Evolutionary conservation across 148 eudicot genomes (phyloP).

Genomic region (Arctostaphylos glauca): DNA sequence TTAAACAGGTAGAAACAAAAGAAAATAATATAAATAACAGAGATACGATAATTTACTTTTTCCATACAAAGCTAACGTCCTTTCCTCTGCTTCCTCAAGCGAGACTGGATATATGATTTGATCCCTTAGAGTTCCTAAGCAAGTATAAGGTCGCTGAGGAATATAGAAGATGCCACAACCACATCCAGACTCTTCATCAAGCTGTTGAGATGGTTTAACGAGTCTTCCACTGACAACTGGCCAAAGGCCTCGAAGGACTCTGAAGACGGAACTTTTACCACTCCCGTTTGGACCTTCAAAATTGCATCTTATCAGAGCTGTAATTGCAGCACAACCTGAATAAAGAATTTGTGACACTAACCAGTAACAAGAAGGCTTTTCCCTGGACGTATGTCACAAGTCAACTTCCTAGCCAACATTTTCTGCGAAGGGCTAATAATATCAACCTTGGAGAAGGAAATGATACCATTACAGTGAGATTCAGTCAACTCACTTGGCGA

Average conservation of each 20-base stretch:
- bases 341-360: constrained; percentile 35
- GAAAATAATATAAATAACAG: background rate
- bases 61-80: constrained; percentile 33
- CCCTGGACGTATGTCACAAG: constrained; percentile 68
- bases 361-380: constrained; percentile 95
- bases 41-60: constrained; percentile 27
- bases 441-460: constrained; percentile 83
- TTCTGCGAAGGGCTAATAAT: constrained; percentile 81
- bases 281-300: constrained; percentile 94
- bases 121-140: constrained; percentile 91
- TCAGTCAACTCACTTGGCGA: constrained; percentile 28
- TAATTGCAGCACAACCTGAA: constrained; percentile 7
- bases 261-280: constrained; percentile 94
- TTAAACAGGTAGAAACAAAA: background rate
- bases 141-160: constrained; percentile 91
- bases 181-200: constrained; percentile 48
- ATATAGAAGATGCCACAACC: constrained; percentile 78
- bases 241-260: constrained; percentile 96
- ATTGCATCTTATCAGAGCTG: constrained; percentile 9
- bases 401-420: constrained; percentile 66
- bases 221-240: constrained; percentile 78
- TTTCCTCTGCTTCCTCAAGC: constrained; percentile 63
- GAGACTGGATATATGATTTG: constrained; percentile 96
- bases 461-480: constrained; percentile 37
- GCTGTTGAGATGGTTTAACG: constrained; percentile 51